Evolutionary conservation across 495 filamentous ascomycete species (phyloP).

Genomic region (Letharia lupina): DNA sequence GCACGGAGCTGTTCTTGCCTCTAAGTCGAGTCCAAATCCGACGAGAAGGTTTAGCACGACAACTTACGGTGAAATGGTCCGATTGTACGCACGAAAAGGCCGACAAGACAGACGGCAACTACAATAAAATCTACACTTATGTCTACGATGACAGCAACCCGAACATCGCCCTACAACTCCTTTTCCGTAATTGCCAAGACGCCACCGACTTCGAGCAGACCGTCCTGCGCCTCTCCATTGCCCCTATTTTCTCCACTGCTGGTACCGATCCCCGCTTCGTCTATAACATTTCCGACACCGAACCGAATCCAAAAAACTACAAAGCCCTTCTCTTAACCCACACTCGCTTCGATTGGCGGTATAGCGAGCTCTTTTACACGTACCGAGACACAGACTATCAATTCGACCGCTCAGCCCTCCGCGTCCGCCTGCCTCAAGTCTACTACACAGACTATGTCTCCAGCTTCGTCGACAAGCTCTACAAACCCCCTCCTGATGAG

Average conservation of each 20-base stretch:
- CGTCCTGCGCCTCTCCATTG: constrained; percentile 26
- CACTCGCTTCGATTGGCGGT: constrained; percentile 29
- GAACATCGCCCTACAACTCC: constrained; percentile 31
- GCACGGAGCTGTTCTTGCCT: constrained; percentile 36
- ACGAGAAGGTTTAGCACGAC: constrained; percentile 27
- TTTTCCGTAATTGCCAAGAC: constrained; percentile 27
- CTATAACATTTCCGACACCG: constrained; percentile 33
- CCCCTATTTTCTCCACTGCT: constrained; percentile 25
- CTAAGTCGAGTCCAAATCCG: constrained; percentile 33
- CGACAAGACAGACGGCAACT: constrained; percentile 33
- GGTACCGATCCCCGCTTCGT: constrained; percentile 28
- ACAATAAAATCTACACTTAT: constrained; percentile 33
- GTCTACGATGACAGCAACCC: constrained; percentile 34
- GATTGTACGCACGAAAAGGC: constrained; percentile 34
- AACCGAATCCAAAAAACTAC: constrained; percentile 33
- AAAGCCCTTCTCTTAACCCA: constrained; percentile 30
- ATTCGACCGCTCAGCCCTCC: constrained; percentile 27
- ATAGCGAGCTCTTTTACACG: constrained; percentile 31
- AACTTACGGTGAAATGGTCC: constrained; percentile 37
- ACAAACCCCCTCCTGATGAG: constrained; percentile 22
- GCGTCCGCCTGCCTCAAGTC: constrained; percentile 29
- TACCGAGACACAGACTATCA: constrained; percentile 33
- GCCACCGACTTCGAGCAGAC: constrained; percentile 32
- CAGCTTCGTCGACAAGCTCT: constrained; percentile 33
- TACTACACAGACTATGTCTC: constrained; percentile 37